Percentiles rank a stretch among this genome's conserved stretches.
Evolutionary conservation across 2,329 filamentous ascomycete species (phyloP).

Genomic region (Tolypocladium cylindrosporum): DNA sequence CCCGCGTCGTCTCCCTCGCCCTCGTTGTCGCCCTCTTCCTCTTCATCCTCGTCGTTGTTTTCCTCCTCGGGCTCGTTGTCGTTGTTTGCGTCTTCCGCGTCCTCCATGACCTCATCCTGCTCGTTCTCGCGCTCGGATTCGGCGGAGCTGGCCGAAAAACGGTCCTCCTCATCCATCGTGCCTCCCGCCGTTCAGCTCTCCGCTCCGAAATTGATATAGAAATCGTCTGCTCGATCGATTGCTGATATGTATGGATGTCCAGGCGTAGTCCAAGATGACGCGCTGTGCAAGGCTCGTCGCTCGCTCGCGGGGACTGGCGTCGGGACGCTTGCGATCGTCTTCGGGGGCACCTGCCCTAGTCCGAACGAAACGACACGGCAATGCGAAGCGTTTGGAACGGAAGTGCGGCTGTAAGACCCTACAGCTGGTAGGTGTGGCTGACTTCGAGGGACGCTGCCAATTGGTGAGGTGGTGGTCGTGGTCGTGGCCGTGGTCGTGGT

Average conservation of each 20-base stretch:
- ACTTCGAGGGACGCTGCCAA: not conserved
- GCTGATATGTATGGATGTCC: not conserved
- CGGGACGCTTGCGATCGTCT: not conserved
- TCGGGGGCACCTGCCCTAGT: not conserved
- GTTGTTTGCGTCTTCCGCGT: constrained; percentile 29
- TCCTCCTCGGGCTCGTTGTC: constrained; percentile 28
- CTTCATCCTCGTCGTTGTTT: constrained; percentile 24
- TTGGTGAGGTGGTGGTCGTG: not conserved
- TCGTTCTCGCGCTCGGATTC: constrained; percentile 30
- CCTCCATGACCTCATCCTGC: constrained; percentile 49
- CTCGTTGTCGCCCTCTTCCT: constrained; percentile 32
- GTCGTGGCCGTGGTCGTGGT: not conserved
- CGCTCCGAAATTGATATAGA: not conserved
- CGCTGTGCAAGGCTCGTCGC: not conserved
- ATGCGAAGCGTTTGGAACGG: not conserved
- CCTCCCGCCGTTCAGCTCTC: not conserved
- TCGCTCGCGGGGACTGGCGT: not conserved
- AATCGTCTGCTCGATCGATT: not conserved
- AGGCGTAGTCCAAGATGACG: not conserved
- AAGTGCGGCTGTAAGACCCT: not conserved
- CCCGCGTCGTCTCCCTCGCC: constrained; percentile 30
- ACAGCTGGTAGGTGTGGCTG: not conserved
- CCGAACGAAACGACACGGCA: not conserved
- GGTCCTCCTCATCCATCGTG: constrained; percentile 22
- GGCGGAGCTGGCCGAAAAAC: constrained; percentile 19